Base-by-base conservation (phyloP, 2,329 filamentous ascomycete species). In the Clonostachys byssicola region DNA sequence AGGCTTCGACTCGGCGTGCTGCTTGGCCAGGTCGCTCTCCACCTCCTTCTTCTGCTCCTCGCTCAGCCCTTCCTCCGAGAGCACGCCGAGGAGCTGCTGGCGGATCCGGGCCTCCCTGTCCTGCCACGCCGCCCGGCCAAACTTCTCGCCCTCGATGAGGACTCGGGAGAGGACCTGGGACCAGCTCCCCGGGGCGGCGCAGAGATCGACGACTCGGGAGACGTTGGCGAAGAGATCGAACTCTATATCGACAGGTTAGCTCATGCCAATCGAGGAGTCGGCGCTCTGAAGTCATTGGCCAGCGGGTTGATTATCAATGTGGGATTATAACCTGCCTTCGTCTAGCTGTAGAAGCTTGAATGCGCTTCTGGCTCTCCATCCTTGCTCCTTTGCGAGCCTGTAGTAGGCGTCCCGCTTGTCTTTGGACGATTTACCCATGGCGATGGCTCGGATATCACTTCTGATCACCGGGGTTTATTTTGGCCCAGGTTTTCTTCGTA, bases 381-480 rank as follows among this genome's bases (percentile, higher is more conserved):
- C 95, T 74, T 99, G 94, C 68, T 99, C 94, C 71, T 99, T 99
- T 16, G 94, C 94, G 9, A 99, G 87, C 46, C 94, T 83, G 63
- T 99, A 99, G 71, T 99, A 99, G 42, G 92, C 92, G 66, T 99
- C 94, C 46, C 94, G 88, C 72, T 99, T 99, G 64, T 99, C 94
- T 69, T 99, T 99, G 43, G 92, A 97, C 2, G 94, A 96, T 66
- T 97, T 97, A 2, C 92, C 92, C 92, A 96, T 95, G 33, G 41
- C 68, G 36, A 39, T 3, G 12, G 10, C 23, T 30, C 23, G 23
- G 9, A 9, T 30, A 30, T 30, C 9, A 30, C 23, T 3, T 30
- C 23, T 30, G 23, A 30, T 10, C 23, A 4, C 23, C 9, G 23
- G 23, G 23, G 3, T 9, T 10, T 9, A 30, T 30, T 30, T 30